phyloP scores from a whole-genome alignment of 2,329 filamentous ascomycete genomes.

The Tolypocladium endophyticum region DNA sequence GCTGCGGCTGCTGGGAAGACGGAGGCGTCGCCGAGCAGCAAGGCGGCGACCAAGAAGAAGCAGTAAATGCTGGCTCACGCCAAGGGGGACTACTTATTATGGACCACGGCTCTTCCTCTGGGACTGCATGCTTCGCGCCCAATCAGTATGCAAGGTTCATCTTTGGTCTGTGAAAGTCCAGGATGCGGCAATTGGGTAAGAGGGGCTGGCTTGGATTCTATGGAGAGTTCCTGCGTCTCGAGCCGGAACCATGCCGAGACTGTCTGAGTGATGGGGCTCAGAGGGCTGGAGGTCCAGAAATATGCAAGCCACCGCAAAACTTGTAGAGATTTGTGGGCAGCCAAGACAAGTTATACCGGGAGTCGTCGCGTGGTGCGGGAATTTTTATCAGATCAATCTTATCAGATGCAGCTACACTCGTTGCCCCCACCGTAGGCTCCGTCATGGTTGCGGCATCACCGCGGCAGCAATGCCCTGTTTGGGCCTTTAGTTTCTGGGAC shows the following conservation, averaged over 20 bases:
- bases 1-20: constrained; percentile 45
- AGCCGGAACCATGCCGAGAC: not conserved
- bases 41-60: constrained; percentile 25
- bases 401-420: not conserved
- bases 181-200: not conserved
- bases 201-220: not conserved
- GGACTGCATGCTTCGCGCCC: not conserved
- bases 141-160: not conserved
- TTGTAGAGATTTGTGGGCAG: not conserved
- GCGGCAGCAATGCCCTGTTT: not conserved
- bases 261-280: not conserved
- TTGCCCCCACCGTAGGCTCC: no score
- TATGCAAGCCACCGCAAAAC: not conserved
- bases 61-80: constrained; percentile 11
- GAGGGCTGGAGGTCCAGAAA: not conserved
- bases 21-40: constrained; percentile 11
- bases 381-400: constrained; percentile 5
- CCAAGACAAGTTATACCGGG: not conserved
- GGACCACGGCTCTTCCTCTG: not conserved
- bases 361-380: not conserved
- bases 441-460: not conserved
- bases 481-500: not conserved
- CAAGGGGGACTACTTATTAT: not conserved
- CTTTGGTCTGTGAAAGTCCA: not conserved
- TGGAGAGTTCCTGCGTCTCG: not conserved